These are phyloP conservation scores for Lecanoromycetidae sp. DNA, from an alignment of 2,329 filamentous ascomycete genomes.

Conservation along the genomic window DNA sequence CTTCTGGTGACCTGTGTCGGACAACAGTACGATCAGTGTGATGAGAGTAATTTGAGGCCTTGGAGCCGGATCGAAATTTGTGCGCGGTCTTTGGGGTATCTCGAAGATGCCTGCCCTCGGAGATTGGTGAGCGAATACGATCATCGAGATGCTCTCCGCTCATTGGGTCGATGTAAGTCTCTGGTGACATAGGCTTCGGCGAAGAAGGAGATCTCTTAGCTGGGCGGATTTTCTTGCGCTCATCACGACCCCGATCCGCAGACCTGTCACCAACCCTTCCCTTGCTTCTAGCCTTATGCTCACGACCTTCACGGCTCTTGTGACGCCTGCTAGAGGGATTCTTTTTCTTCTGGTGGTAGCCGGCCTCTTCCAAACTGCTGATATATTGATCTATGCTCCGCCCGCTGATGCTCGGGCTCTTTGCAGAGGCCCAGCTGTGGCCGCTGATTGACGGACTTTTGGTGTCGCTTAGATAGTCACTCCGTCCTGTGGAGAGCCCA, in stretches of 20 bases:
- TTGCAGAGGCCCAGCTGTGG: constrained; percentile 38
- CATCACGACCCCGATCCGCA: constrained; percentile 56
- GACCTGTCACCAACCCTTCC: constrained; percentile 48
- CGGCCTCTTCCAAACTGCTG: constrained; percentile 68
- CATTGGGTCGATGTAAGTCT: constrained; percentile 49
- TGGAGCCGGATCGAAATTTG: constrained; percentile 29
- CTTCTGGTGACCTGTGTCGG: constrained; percentile 17
- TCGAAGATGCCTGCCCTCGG: constrained; percentile 25
- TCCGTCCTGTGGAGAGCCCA: no score
- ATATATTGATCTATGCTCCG: constrained; percentile 74
- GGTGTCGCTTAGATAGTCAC: constrained; percentile 18
- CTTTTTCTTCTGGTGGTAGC: constrained; percentile 43
- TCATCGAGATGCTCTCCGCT: constrained; percentile 38
- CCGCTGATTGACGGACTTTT: constrained; percentile 28
- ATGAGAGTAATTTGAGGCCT: constrained; percentile 25
- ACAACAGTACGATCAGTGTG: no score
- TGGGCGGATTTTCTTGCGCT: constrained; percentile 56
- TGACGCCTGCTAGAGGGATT: constrained; percentile 35
- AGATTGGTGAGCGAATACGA: constrained; percentile 28
- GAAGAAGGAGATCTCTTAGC: constrained; percentile 83
- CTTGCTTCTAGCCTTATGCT: constrained; percentile 32
- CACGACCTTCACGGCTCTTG: constrained; percentile 39
- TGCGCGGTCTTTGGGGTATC: constrained; percentile 34
- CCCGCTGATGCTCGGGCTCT: constrained; percentile 47
- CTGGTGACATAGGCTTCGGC: constrained; percentile 85